phyloP scores from a whole-genome alignment of 1,139 yeast genomes.

The Hemisphaericaspora lyxosophila region DNA sequence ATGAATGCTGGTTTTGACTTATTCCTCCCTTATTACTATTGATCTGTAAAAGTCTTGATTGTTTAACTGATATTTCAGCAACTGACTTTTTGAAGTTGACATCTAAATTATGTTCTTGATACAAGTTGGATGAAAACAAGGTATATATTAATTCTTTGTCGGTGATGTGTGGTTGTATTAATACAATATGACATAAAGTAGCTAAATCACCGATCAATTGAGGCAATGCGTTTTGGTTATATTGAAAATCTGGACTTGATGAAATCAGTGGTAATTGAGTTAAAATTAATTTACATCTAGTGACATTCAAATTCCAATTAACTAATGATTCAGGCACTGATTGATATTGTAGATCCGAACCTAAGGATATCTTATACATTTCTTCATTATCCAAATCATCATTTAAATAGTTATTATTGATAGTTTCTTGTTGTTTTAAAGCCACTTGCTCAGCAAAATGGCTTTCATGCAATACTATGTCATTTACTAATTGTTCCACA shows the following conservation, averaged over 20 bases:
- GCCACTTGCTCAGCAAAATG: slow-evolving; percentile 24
- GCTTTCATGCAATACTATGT: slow-evolving; percentile 42
- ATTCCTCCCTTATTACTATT: slow-evolving; percentile 19
- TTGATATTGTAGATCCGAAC: slow-evolving; percentile 42
- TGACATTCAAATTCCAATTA: slow-evolving; percentile 51
- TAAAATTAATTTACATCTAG: slow-evolving; percentile 44
- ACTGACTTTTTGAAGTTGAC: slow-evolving; percentile 45
- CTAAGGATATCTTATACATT: slow-evolving; percentile 40
- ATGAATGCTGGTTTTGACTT: slow-evolving; percentile 31
- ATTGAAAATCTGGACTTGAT: slow-evolving; percentile 37
- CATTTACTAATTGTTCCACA: slow-evolving; percentile 47
- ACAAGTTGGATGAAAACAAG: slow-evolving; percentile 42
- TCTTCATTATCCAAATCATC: slow-evolving; percentile 28
- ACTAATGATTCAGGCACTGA: slow-evolving; percentile 40
- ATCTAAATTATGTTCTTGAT: slow-evolving; percentile 51
- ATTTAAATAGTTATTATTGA: slow-evolving; percentile 5
- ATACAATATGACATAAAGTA: slow-evolving; percentile 37
- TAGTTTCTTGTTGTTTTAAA: slow-evolving; percentile 2
- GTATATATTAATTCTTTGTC: slow-evolving; percentile 47
- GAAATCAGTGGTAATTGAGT: slow-evolving; percentile 41
- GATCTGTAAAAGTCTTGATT: slow-evolving; percentile 46
- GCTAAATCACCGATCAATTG: slow-evolving; percentile 48
- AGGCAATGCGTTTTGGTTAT: slow-evolving; percentile 37
- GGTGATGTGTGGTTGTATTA: slow-evolving; percentile 42
- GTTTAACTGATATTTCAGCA: slow-evolving; percentile 53